Evolutionary conservation across 805 yeast genomes (phyloP).

Genomic region (Candida maesae): DNA sequence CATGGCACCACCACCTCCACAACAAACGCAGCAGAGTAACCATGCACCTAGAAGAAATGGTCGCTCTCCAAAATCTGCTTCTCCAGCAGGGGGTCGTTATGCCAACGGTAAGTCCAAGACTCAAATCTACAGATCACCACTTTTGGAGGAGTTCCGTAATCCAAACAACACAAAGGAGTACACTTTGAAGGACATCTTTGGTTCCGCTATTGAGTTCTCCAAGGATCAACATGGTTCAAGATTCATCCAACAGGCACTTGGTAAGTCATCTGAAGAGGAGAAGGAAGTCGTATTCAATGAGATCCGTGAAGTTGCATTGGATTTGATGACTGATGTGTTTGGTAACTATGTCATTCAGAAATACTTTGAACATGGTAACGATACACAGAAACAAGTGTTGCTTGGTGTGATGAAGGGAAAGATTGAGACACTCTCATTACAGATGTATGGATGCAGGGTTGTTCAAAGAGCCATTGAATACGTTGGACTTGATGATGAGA

Average conservation of each 20-base stretch:
- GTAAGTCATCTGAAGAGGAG: constrained; percentile 58
- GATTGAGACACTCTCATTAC: constrained; percentile 72
- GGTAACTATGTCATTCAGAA: constrained; percentile 97
- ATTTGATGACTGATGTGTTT: constrained; percentile 91
- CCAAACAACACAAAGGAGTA: constrained; percentile 53
- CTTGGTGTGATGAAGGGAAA: constrained; percentile 71
- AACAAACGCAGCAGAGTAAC: neutral
- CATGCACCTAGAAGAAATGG: constrained; percentile 15
- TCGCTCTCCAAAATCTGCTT: constrained; percentile 24
- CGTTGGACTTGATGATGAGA: constrained; percentile 59
- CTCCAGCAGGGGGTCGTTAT: constrained; percentile 15
- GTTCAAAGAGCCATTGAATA: constrained; percentile 90
- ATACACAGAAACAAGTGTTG: constrained; percentile 62
- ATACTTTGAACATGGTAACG: constrained; percentile 79
- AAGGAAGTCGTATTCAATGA: constrained; percentile 82
- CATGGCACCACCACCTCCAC: neutral
- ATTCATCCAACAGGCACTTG: constrained; percentile 87
- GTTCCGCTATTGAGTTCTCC: constrained; percentile 86
- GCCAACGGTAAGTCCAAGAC: constrained; percentile 25
- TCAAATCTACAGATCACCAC: constrained; percentile 68
- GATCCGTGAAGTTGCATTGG: constrained; percentile 67
- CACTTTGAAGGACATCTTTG: constrained; percentile 69
- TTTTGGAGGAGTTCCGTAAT: constrained; percentile 80
- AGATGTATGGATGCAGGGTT: constrained; percentile 98
- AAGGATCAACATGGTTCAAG: constrained; percentile 97